Base-by-base conservation (phyloP, 257 asterid species). In the Solanum clarkiae region DNA sequence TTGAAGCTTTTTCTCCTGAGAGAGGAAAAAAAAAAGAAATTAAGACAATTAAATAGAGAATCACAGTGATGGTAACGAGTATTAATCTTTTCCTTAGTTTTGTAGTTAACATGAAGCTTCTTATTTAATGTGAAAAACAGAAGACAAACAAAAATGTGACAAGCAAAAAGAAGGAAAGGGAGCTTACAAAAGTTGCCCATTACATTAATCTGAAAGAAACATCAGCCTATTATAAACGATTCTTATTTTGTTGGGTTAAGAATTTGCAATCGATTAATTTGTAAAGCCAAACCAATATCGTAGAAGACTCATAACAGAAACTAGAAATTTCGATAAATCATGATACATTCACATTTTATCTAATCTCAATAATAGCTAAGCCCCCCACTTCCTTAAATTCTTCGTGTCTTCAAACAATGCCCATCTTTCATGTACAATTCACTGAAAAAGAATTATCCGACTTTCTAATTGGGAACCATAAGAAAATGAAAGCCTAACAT, bases 1-100 rank as follows among this genome's bases (percentile, higher is more conserved):
- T 89, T 83, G 91, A 40, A 97, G 97, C 85, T 93, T 95, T 83
- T 80, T 84, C 89, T 94, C 97, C 99, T 97, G 97, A 66, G 89
- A 82, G 29, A 53, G 26, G 4, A 32, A 32, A 79, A 77, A 72
- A 36, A 18, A 54, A 53, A 17, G 49, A 63, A 15, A 53, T 51
- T 51, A 44, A 74, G 60, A 22, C 44, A 47, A 74, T 47, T 29
- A 15, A 26, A 47, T 53, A 79, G 45, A 79, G 49, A 79, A 79
- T 29, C 26, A 29, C 6, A 79, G n/a, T 53, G 24, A 24, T 49
- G 62, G 42, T 10, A 49, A 8, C 13, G 42, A 77, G 12, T 53
- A 53, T 17, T 16, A 29, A 53, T 32, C 18, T 15, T 53, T 53
- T 29, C 49, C 66, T 53, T 65, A 53, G 45, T 79, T 51, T 53